These are phyloP conservation scores for Leccinum truebloodii DNA, from an alignment of 768 basidiomycete genomes.

Conservation along the genomic window DNA sequence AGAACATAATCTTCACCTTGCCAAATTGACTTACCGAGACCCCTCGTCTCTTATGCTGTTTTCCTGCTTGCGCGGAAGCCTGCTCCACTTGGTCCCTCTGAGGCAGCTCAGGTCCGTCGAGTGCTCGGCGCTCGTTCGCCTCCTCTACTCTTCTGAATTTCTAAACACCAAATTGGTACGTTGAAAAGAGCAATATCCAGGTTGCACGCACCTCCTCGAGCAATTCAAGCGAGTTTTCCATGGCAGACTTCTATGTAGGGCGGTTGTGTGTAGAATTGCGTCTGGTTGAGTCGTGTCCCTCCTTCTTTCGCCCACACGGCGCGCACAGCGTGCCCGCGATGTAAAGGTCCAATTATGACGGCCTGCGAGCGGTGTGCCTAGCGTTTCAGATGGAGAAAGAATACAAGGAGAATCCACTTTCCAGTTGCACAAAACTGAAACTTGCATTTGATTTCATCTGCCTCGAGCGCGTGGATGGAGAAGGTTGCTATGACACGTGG, in stretches of 20 bases:
- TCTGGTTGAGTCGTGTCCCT: background rate
- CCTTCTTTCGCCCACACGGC: background rate
- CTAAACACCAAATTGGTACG: slow-evolving; percentile 30
- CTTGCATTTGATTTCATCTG: slow-evolving; percentile 13
- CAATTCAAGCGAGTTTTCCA: slow-evolving; percentile 27
- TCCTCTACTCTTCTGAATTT: slow-evolving; percentile 60
- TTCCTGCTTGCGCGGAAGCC: slow-evolving; percentile 21
- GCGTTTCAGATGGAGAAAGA: background rate
- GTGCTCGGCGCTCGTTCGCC: slow-evolving; percentile 53
- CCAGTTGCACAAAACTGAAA: slow-evolving; percentile 8
- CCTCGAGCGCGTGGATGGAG: slow-evolving; percentile 1
- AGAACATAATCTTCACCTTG: slow-evolving; percentile 41
- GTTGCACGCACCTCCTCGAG: slow-evolving; percentile 30
- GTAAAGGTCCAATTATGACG: slow-evolving; percentile 5
- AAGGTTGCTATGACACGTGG: slow-evolving; percentile 17
- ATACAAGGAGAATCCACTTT: background rate
- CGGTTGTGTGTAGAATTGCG: background rate
- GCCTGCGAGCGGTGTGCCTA: background rate
- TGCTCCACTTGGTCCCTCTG: slow-evolving; percentile 18
- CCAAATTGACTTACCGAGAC: slow-evolving; percentile 64
- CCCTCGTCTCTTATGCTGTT: slow-evolving; percentile 47
- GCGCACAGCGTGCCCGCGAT: slow-evolving; percentile 12
- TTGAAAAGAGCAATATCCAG: background rate
- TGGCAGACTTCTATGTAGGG: slow-evolving; percentile 5
- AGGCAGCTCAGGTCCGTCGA: slow-evolving; percentile 31